A percentile compares a stretch with the other conserved stretches of the same genome.
These are phyloP conservation scores for Clohesyomyces aquaticus DNA, from an alignment of 495 filamentous ascomycete species.

Conservation along the genomic window DNA sequence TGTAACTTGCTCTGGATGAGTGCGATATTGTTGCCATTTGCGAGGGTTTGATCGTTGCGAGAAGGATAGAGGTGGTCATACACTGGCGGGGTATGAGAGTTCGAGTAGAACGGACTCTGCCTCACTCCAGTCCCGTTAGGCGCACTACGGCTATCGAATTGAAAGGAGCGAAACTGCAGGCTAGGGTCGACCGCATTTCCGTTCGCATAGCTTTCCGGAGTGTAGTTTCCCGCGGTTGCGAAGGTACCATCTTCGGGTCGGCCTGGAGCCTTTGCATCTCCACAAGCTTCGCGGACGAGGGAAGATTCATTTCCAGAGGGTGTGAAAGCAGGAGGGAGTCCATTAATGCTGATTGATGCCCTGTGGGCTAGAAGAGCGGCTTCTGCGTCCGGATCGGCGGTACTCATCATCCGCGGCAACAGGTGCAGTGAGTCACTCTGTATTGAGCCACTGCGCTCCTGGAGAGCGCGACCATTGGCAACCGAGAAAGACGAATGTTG, in stretches of 20 bases:
- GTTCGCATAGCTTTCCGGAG: constrained; percentile 40
- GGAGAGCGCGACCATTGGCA: constrained; percentile 42
- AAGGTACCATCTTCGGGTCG: constrained; percentile 17
- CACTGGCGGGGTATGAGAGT: constrained; percentile 48
- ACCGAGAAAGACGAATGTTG: constrained; percentile 41
- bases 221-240: constrained; percentile 33
- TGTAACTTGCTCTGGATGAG: constrained; percentile 56
- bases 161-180: constrained; percentile 28
- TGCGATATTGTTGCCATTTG: constrained; percentile 53
- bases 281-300: constrained; percentile 12
- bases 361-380: constrained; percentile 19
- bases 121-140: constrained; percentile 40
- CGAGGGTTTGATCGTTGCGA: constrained; percentile 46
- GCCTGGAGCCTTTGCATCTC: constrained; percentile 12
- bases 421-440: constrained; percentile 46
- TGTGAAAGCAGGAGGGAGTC: constrained; percentile 24
- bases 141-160: constrained; percentile 37
- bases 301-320: constrained; percentile 12
- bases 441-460: constrained; percentile 47
- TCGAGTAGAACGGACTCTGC: constrained; percentile 46
- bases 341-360: constrained; percentile 36
- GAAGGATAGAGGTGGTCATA: constrained; percentile 41
- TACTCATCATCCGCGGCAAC: constrained; percentile 25
- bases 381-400: constrained; percentile 32
- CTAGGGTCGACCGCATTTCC: constrained; percentile 33